Conservation (phyloP, 164 flowering plant genomes). For the Stephania yunnanensis region DNA sequence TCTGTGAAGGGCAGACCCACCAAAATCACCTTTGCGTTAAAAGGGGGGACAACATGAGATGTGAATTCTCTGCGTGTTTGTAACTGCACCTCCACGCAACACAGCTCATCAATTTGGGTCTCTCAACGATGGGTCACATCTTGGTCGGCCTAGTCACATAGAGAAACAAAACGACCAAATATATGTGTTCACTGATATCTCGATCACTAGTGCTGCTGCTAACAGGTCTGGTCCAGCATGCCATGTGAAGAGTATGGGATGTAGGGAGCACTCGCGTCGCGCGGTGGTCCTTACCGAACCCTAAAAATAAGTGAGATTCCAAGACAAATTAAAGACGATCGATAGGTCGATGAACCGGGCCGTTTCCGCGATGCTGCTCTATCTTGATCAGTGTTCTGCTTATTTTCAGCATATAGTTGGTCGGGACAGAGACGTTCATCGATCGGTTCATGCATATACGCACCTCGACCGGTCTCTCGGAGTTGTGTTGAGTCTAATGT, state of each 20-base stretch:
- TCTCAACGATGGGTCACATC: background rate
- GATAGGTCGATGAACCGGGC: too few species aligned
- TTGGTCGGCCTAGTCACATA: background rate
- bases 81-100: background rate
- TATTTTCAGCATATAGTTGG: background rate
- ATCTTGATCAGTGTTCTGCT: too few species aligned
- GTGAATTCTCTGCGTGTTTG: background rate
- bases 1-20: background rate
- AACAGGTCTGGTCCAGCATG: background rate
- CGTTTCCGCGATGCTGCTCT: too few species aligned
- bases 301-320: background rate
- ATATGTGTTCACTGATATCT: background rate
- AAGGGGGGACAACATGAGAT: background rate
- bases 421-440: background rate
- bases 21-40: background rate
- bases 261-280: background rate
- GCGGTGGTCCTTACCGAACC: background rate
- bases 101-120: conserved; percentile 1
- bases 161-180: conserved; percentile 3
- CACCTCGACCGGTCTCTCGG: too few species aligned
- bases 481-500: too few species aligned
- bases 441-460: background rate
- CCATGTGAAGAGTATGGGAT: conserved; percentile 3
- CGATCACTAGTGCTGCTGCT: background rate
- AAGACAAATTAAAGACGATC: background rate